phyloP scores from a whole-genome alignment of 768 basidiomycete species.

The Amanita exitialis region DNA sequence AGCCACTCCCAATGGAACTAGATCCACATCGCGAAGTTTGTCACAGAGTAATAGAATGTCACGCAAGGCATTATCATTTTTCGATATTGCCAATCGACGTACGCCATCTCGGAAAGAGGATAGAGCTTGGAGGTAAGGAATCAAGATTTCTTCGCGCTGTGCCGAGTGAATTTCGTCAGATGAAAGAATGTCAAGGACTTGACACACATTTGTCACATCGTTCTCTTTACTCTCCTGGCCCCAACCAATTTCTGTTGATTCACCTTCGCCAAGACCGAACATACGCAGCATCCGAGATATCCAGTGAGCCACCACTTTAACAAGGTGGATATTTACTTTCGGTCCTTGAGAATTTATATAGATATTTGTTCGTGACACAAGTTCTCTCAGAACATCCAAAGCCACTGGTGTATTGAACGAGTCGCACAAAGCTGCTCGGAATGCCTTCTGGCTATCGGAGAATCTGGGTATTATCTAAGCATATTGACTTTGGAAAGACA shows the following conservation, averaged over 20 bases:
- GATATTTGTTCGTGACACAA: conserved; percentile 79
- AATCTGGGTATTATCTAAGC: conserved; percentile 36
- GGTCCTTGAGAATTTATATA: conserved; percentile 69
- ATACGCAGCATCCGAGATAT: conserved; percentile 62
- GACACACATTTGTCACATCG: conserved; percentile 42
- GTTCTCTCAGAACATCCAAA: conserved; percentile 61
- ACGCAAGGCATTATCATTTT: conserved; percentile 52
- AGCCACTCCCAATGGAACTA: conserved; percentile 91
- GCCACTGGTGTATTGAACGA: conserved; percentile 86
- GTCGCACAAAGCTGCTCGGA: conserved; percentile 48
- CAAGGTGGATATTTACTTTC: conserved; percentile 47
- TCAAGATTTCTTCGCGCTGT: conserved; percentile 75
- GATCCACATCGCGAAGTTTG: conserved; percentile 72
- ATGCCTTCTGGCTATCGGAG: conserved; percentile 60
- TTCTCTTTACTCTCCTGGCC: conserved; percentile 47
- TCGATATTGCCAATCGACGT: conserved; percentile 69
- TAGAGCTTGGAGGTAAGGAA: conserved; percentile 81
- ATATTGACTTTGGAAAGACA: background rate
- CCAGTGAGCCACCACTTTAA: conserved; percentile 46
- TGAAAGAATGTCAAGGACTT: background rate
- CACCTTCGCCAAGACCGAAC: conserved; percentile 72
- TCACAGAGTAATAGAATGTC: conserved; percentile 86
- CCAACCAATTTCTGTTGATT: conserved; percentile 73
- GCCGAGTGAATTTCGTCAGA: conserved; percentile 8
- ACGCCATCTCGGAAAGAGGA: conserved; percentile 91